Evolutionary conservation across 805 yeast species (phyloP).

Genomic region (Candida jianshihensis): DNA sequence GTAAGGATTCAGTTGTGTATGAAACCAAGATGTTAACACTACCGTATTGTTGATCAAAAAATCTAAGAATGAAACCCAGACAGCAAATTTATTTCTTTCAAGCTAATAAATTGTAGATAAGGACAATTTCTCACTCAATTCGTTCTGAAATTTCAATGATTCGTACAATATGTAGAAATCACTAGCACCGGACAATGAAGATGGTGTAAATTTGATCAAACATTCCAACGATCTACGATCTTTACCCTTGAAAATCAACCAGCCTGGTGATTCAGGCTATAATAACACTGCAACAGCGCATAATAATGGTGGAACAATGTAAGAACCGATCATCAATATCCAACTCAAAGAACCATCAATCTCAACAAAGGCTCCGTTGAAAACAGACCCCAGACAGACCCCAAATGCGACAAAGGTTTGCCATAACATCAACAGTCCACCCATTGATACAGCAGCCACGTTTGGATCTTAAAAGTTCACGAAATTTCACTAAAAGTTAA

Average conservation of each 20-base stretch:
- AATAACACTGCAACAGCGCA: conserved; percentile 44
- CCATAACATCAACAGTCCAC: conserved; percentile 65
- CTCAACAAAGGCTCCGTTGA: conserved; percentile 50
- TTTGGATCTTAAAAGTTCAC: no score
- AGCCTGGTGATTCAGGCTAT: conserved; percentile 67
- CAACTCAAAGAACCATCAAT: conserved; percentile 45
- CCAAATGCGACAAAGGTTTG: conserved; percentile 74
- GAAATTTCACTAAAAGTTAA: no score
- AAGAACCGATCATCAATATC: conserved; percentile 64
- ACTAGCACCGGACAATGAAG: conserved; percentile 34
- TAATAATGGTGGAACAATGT: conserved; percentile 50
- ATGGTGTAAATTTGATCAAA: conserved; percentile 37
- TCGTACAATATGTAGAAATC: conserved; percentile 55
- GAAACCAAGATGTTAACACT: conserved; percentile 48
- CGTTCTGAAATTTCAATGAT: conserved; percentile 40
- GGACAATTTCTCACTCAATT: conserved; percentile 32
- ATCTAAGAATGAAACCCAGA: conserved; percentile 41
- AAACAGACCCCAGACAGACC: conserved; percentile 58
- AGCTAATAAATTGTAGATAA: conserved; percentile 30
- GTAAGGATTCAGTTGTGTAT: conserved; percentile 41
- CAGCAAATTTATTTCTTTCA: conserved; percentile 46
- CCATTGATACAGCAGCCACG: conserved; percentile 51
- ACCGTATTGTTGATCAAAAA: conserved; percentile 50
- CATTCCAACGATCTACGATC: conserved; percentile 44
- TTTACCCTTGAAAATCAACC: conserved; percentile 51